phyloP scores from a whole-genome alignment of 148 eudicot species.

The Amaranthus cruentus region DNA sequence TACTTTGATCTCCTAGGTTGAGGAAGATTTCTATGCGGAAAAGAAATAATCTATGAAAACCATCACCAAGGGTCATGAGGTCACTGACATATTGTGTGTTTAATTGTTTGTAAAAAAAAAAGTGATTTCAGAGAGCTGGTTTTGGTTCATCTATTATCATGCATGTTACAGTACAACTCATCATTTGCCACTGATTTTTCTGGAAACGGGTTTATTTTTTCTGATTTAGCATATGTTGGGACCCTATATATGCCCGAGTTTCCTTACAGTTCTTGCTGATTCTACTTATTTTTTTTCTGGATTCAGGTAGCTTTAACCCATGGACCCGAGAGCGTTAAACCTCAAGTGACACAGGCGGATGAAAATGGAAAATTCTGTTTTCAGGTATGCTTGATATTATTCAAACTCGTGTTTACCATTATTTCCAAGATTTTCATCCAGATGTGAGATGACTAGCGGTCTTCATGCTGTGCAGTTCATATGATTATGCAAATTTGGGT shows the following conservation, averaged over 20 bases:
- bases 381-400: conserved; percentile 51
- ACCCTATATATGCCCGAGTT: neutral
- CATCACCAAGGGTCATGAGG: neutral
- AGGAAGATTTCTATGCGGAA: neutral
- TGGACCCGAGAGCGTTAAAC: conserved; percentile 98
- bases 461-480: neutral
- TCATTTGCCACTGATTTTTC: neutral
- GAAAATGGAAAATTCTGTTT: conserved; percentile 74
- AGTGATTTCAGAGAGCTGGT: neutral
- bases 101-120: neutral
- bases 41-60: too few species aligned
- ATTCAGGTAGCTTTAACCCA: conserved; percentile 92
- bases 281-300: conserved; percentile 6
- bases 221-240: neutral
- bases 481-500: neutral
- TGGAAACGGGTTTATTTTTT: neutral
- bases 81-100: neutral
- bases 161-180: neutral
- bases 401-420: neutral
- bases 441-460: neutral
- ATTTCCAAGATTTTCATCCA: neutral
- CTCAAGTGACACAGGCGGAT: conserved; percentile 80
- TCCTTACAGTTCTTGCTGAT: neutral
- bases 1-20: neutral
- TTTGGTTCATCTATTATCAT: neutral